Conservation (phyloP, 345 rosid genomes). For the sweet orange (Citrus sinensis) region DVS_A1.0 CM039163.1:8549001-8549500, state of each 20-base stretch:
- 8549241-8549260: conserved; percentile 91
- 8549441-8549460: neutral
- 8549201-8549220: conserved; percentile 62
- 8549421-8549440: neutral
- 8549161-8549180: conserved; percentile 4
- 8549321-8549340: conserved; percentile 3
- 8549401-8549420: neutral
- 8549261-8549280: conserved; percentile 67
- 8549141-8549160: neutral
- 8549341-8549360: neutral
- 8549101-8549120: conserved; percentile 20
- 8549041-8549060: conserved; percentile 24
- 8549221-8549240: conserved; percentile 73
- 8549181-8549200: conserved; percentile 36
- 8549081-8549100: conserved; percentile 46
- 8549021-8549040: conserved; percentile 39
- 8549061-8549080: conserved; percentile 24
- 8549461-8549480: neutral
- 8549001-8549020: neutral
- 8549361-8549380: neutral
- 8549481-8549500: neutral
- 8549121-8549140: neutral
- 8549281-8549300: conserved; percentile 89
- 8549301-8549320: conserved; percentile 19
- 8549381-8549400: neutral